Base-by-base conservation (phyloP, 2,329 filamentous ascomycete species). In the Magnaporthales sp. region DNA sequence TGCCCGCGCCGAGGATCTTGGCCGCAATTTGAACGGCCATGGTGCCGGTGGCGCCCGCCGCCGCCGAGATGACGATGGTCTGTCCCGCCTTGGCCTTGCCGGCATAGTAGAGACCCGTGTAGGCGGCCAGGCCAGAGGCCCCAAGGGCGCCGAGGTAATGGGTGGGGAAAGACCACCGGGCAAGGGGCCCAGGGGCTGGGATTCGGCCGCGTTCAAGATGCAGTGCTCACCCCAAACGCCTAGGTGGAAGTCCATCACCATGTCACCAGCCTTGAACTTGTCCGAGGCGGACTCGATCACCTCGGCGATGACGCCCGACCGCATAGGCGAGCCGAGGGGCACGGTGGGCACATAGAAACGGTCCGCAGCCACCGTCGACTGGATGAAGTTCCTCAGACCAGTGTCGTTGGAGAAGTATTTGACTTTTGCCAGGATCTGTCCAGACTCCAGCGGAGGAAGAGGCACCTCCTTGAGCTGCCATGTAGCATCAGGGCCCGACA, bases 1-100 rank as follows among this genome's bases (percentile, higher is more conserved):
- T 77, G 72, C 78, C 81, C 61, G 80, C 79, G 7, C 80, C 76
- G 15, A 83, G 68, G 24, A 83, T 69, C 67, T 81, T 76, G 72
- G 82, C 82, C 7, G 82, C 83, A 69, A 86, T 81, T 73, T 86
- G 83, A 8, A 84, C 80, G 0, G 77, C 81, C 73, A 82, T 79
- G 63, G 73, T 76, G 0, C 81, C 81, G 1, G 79, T 81, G 7
- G 81, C 80, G 2, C 81, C 81, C 1, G 81, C 81, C 1, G 81
- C 81, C 2, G 79, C 80, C 54, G 77, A 80, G 11, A 83, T 73
- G 19, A 84, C 80, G 30, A 82, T 71, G 3, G 77, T 77, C 67
- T 82, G 77, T 3, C 76, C 77, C 10, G 73, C 70, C 60, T 75
- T 77, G 4, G 75, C 74, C 24, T 73, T 74, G 11, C 75, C 78